Conservation (phyloP, 139 green algal genomes). For the Cymbomonas tetramitiformis region DNA sequence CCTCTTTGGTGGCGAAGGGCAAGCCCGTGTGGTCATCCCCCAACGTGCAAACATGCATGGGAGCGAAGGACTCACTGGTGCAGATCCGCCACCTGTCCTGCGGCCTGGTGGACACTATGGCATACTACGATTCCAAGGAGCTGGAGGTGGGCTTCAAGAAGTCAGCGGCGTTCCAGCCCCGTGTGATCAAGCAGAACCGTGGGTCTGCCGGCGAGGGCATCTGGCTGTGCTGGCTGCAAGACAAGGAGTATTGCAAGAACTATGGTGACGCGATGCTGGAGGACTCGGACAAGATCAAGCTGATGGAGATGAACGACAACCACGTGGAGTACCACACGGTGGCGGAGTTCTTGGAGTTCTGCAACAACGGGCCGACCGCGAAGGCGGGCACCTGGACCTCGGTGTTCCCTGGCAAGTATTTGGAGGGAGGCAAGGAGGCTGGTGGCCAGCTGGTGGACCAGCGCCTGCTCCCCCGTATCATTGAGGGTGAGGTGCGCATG, state of each 20-base stretch:
- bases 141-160: slow-evolving; percentile 23
- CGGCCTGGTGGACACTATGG: slow-evolving; percentile 25
- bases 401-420: slow-evolving; percentile 11
- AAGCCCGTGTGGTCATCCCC: slow-evolving; percentile 1
- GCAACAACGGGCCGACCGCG: slow-evolving; percentile 2
- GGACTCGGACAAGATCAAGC: neutral
- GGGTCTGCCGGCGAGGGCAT: slow-evolving; percentile 27
- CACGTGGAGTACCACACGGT: slow-evolving; percentile 18
- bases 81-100: slow-evolving; percentile 21
- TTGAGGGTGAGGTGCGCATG: slow-evolving; percentile 31
- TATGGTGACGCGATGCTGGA: neutral
- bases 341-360: slow-evolving; percentile 22
- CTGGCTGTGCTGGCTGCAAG: slow-evolving; percentile 19
- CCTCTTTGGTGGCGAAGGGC: neutral
- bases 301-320: slow-evolving; percentile 18
- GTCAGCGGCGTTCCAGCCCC: slow-evolving; percentile 1
- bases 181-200: slow-evolving; percentile 33
- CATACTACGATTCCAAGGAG: slow-evolving; percentile 24
- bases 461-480: slow-evolving; percentile 28
- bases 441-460: slow-evolving; percentile 29
- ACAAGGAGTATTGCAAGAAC: neutral
- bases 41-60: slow-evolving; percentile 16
- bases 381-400: neutral
- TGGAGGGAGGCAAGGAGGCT: too few species aligned
- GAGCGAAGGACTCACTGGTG: slow-evolving; percentile 24